phyloP scores from a whole-genome alignment of 805 yeast species.

The Kazachstania viticola region DNA sequence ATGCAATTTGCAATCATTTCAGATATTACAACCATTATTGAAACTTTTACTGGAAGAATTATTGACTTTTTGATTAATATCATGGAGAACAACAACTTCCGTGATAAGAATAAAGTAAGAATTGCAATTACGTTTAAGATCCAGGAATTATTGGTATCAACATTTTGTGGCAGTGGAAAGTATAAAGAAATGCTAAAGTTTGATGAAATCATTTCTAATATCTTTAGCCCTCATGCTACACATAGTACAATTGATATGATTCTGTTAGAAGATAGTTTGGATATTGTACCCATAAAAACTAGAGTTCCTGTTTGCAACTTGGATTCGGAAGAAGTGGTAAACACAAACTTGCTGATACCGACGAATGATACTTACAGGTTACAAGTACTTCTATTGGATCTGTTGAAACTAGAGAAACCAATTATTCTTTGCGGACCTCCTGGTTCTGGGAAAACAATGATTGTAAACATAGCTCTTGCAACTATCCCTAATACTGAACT shows the following conservation, averaged over 20 bases:
- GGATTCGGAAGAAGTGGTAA: conserved; percentile 46
- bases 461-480: conserved; percentile 56
- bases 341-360: conserved; percentile 59
- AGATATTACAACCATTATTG: background rate
- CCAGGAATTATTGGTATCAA: conserved; percentile 5
- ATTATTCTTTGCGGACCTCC: conserved; percentile 89
- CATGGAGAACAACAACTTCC: background rate
- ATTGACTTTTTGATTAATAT: background rate
- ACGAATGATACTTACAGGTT: conserved; percentile 69
- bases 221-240: background rate
- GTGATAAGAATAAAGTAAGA: background rate
- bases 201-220: conserved; percentile 4
- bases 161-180: conserved; percentile 32
- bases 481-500: conserved; percentile 46
- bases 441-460: conserved; percentile 95
- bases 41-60: background rate
- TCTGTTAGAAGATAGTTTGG: conserved; percentile 33
- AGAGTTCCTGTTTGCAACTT: conserved; percentile 34
- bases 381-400: conserved; percentile 45
- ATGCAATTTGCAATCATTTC: background rate
- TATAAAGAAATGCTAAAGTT: conserved; percentile 22
- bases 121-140: background rate
- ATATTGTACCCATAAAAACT: conserved; percentile 34
- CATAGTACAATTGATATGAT: conserved; percentile 5
- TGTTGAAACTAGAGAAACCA: conserved; percentile 46